phyloP scores from a whole-genome alignment of 2,329 filamentous ascomycete species.

The Penicillium sp. region DNA sequence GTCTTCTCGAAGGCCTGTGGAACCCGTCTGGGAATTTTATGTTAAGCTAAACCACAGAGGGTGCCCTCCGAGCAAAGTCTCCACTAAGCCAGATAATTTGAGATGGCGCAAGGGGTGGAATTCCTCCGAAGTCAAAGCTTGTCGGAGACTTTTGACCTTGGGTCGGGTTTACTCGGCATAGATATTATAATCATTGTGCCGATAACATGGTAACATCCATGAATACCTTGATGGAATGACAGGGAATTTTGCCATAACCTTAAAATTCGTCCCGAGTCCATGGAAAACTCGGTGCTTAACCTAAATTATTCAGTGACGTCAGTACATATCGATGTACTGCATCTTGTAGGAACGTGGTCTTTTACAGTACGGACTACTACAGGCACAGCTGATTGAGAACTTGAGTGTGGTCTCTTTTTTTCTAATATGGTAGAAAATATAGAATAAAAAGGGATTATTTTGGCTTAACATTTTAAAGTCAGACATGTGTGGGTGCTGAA shows the following conservation, averaged over 20 bases:
- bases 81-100: neutral
- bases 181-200: neutral
- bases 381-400: neutral
- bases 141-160: neutral
- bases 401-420: neutral
- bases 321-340: no score
- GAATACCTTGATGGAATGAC: neutral
- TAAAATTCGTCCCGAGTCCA: neutral
- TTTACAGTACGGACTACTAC: neutral
- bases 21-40: neutral
- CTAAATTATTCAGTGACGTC: neutral
- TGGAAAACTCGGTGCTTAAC: neutral
- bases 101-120: neutral
- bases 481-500: neutral
- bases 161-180: neutral
- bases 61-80: neutral
- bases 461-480: neutral
- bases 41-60: neutral
- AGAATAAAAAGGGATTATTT: neutral
- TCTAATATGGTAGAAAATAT: neutral
- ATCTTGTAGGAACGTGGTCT: neutral
- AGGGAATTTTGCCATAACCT: neutral
- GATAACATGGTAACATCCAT: no score
- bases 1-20: neutral
- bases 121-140: neutral